Percentiles rank a stretch among this genome's conserved stretches.
These are phyloP conservation scores for Chaetomium cochliodes DNA, from an alignment of 495 filamentous ascomycete species.

Conservation along the genomic window DNA sequence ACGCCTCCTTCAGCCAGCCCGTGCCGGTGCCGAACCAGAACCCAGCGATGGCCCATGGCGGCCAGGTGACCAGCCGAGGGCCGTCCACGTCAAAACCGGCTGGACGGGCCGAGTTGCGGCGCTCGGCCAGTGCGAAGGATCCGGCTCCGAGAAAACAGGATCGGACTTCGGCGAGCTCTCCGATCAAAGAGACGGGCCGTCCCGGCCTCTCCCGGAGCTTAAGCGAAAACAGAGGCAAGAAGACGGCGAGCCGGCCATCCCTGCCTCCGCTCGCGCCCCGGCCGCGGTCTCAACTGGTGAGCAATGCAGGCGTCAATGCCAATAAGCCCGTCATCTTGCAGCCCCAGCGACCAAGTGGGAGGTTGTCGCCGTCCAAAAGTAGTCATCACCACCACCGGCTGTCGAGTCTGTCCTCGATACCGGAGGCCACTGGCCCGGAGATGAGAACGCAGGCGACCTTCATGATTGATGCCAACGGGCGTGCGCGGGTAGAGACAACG, in stretches of 20 bases:
- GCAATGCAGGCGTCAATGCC: constrained; percentile 25
- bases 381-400: constrained; percentile 41
- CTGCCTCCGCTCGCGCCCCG: constrained; percentile 40
- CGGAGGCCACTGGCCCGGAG: constrained; percentile 44
- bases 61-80: constrained; percentile 20
- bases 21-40: constrained; percentile 35
- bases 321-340: constrained; percentile 40
- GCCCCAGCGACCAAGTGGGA: constrained; percentile 42
- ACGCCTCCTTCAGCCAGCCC: constrained; percentile 37
- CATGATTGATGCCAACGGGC: constrained; percentile 67
- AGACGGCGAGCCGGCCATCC: constrained; percentile 31
- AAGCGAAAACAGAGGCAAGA: constrained; percentile 52
- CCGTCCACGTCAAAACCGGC: constrained; percentile 29
- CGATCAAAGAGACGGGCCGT: constrained; percentile 49
- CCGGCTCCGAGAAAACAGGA: constrained; percentile 40
- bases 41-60: constrained; percentile 26
- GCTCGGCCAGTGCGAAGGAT: constrained; percentile 47
- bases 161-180: constrained; percentile 53
- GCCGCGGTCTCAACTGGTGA: constrained; percentile 29
- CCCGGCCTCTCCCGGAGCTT: constrained; percentile 61
- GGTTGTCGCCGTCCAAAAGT: constrained; percentile 51
- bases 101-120: constrained; percentile 39
- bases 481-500: constrained; percentile 69
- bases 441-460: constrained; percentile 62
- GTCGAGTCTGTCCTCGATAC: constrained; percentile 52